Percentiles rank a stretch among this genome's conserved stretches.
Evolutionary conservation across 2,329 filamentous ascomycete species (phyloP).

Genomic region (Ceratocystis diversiconidia): DNA sequence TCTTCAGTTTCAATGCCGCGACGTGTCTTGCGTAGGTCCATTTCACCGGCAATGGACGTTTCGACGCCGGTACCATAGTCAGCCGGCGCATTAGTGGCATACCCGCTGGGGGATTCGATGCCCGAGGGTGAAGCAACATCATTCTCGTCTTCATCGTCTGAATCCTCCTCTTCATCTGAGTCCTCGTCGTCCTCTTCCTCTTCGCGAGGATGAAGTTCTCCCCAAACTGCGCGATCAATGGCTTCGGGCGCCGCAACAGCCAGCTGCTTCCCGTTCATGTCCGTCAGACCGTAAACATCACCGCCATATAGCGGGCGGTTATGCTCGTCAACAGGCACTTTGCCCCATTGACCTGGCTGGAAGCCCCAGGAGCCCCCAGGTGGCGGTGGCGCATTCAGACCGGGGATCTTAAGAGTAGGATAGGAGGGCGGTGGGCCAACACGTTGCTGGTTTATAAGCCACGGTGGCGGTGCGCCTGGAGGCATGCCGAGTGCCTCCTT

Average conservation of each 20-base stretch:
- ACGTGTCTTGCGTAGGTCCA: constrained; percentile 73
- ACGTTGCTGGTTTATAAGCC: constrained; percentile 93
- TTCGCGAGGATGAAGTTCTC: constrained; percentile 69
- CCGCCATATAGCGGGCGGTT: constrained; percentile 85
- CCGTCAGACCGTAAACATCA: constrained; percentile 74
- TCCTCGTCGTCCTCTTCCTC: constrained; percentile 63
- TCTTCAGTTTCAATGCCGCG: constrained; percentile 84
- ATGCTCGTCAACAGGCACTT: constrained; percentile 86
- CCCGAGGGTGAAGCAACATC: constrained; percentile 47
- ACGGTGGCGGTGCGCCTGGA: constrained; percentile 81
- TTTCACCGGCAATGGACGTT: constrained; percentile 68
- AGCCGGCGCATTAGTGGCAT: constrained; percentile 65
- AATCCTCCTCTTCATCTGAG: constrained; percentile 57
- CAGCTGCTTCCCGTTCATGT: constrained; percentile 27
- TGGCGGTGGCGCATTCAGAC: constrained; percentile 84
- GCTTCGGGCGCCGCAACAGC: constrained; percentile 50
- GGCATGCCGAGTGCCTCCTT: constrained; percentile 91
- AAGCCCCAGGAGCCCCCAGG: constrained; percentile 88
- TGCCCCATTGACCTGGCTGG: constrained; percentile 87
- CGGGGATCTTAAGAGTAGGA: constrained; percentile 85
- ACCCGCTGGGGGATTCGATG: constrained; percentile 65
- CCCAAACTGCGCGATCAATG: constrained; percentile 80
- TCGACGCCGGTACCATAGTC: constrained; percentile 56
- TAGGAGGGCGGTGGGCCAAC: constrained; percentile 90
- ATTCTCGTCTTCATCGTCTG: constrained; percentile 42